A percentile compares a stretch with the other conserved stretches of the same genome.
These are phyloP conservation scores for Stagonosporopsis chrysanthemi DNA, from an alignment of 2,329 filamentous ascomycete species.

Conservation along the genomic window DNA sequence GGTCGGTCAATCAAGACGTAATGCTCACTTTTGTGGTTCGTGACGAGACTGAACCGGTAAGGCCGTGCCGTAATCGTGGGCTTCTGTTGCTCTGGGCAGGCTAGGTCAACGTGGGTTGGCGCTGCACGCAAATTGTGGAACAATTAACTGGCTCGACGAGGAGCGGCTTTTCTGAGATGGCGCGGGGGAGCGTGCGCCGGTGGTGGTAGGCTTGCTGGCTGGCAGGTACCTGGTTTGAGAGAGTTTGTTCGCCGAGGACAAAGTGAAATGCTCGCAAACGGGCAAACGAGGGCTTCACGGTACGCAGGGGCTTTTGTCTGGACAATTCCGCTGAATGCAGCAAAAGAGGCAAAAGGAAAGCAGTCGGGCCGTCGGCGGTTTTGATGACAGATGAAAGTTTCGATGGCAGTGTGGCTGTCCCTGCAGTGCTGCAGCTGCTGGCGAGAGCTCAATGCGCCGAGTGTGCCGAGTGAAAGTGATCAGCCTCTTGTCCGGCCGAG, in stretches of 20 bases:
- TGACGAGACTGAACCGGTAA: conserved; percentile 42
- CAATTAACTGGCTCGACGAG: conserved; percentile 23
- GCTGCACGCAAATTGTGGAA: conserved; percentile 35
- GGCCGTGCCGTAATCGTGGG: conserved; percentile 48
- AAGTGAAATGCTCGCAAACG: conserved; percentile 26
- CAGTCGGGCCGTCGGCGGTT: conserved; percentile 46
- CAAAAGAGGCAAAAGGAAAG: conserved; percentile 18
- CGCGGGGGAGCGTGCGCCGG: conserved; percentile 28
- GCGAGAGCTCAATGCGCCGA: conserved; percentile 44
- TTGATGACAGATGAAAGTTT: conserved; percentile 31
- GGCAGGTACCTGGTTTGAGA: conserved; percentile 25
- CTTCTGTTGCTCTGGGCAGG: conserved; percentile 37
- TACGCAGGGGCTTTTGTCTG: conserved; percentile 12
- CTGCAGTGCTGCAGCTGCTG: conserved; percentile 28
- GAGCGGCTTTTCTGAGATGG: conserved; percentile 22
- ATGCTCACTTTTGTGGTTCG: conserved; percentile 37
- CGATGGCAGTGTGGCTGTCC: conserved; percentile 31
- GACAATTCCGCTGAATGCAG: conserved; percentile 14
- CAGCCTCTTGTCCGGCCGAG: conserved; percentile 44
- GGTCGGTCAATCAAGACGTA: conserved; percentile 45
- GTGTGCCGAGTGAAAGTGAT: conserved; percentile 42
- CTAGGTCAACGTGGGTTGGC: conserved; percentile 36
- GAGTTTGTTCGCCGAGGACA: conserved; percentile 33
- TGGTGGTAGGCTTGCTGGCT: conserved; percentile 24
- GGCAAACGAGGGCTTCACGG: conserved; percentile 26